These are phyloP conservation scores for Sphaceloma murrayae DNA, from an alignment of 2,329 filamentous ascomycete species.

Conservation along the genomic window DNA sequence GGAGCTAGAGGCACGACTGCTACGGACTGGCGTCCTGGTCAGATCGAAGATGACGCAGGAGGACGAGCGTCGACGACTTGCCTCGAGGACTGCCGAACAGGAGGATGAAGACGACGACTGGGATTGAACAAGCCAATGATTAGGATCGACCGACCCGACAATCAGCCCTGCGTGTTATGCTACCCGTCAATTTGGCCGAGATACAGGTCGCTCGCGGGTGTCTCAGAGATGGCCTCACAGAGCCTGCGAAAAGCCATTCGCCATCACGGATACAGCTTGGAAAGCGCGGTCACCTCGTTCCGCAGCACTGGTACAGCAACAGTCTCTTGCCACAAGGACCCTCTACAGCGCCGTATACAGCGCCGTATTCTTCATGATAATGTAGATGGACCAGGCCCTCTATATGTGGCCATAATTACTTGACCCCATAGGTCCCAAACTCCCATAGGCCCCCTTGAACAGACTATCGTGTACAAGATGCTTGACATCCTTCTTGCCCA, in stretches of 20 bases:
- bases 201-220: too few species aligned
- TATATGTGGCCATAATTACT: constrained; percentile 15
- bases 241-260: too few species aligned
- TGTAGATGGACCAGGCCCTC: too few species aligned
- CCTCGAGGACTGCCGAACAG: constrained; percentile 29
- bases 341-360: too few species aligned
- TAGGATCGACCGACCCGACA: not conserved
- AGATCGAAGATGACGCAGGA: constrained; percentile 43
- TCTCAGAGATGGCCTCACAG: too few species aligned
- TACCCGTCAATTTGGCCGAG: too few species aligned
- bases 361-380: too few species aligned
- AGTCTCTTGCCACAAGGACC: too few species aligned
- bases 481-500: constrained; percentile 19
- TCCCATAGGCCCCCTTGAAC: constrained; percentile 16
- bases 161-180: too few species aligned
- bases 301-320: too few species aligned
- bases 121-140: constrained; percentile 30
- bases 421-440: constrained; percentile 15
- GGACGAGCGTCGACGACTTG: constrained; percentile 30
- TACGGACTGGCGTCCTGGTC: constrained; percentile 43
- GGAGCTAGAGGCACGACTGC: constrained; percentile 45
- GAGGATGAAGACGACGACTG: constrained; percentile 43
- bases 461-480: constrained; percentile 15
- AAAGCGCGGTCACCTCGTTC: too few species aligned
- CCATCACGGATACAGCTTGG: not conserved